Evolutionary conservation across 2,329 filamentous ascomycete genomes (phyloP).

Genomic region (Aureobasidium sp.): DNA sequence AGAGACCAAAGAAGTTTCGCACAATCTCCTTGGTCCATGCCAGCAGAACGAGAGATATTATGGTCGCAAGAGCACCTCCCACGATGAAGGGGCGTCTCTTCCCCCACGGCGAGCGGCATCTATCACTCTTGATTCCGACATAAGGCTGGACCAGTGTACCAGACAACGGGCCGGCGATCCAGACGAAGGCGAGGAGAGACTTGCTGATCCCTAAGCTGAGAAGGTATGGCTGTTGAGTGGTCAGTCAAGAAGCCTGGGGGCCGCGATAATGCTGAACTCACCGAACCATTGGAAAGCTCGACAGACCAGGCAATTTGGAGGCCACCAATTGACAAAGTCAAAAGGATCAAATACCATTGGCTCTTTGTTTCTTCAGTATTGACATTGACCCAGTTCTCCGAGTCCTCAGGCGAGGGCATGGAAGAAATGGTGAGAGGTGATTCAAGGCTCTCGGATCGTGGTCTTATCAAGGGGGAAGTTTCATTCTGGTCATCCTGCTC

Average conservation of each 20-base stretch:
- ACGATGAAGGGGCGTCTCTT: constrained; percentile 45
- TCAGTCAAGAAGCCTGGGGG: background rate
- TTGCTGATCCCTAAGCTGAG: constrained; percentile 45
- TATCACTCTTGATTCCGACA: constrained; percentile 45
- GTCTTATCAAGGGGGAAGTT: constrained; percentile 22
- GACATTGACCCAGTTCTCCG: constrained; percentile 31
- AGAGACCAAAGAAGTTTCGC: constrained; percentile 53
- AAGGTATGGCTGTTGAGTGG: constrained; percentile 36
- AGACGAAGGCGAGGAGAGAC: constrained; percentile 41
- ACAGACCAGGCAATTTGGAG: constrained; percentile 95
- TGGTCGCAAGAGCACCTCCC: constrained; percentile 39
- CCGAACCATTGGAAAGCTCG: constrained; percentile 84
- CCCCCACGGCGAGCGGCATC: constrained; percentile 39
- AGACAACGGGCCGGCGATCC: constrained; percentile 48
- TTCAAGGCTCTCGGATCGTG: constrained; percentile 11
- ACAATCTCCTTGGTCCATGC: constrained; percentile 49
- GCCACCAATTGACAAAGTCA: constrained; percentile 77
- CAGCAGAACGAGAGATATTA: constrained; percentile 40
- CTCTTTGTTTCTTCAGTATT: constrained; percentile 63
- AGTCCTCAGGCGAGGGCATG: constrained; percentile 16
- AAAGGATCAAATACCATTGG: constrained; percentile 72
- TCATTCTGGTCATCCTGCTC: constrained; percentile 19
- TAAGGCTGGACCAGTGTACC: constrained; percentile 46
- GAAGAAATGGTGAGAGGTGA: constrained; percentile 11
- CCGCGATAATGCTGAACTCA: constrained; percentile 24